Evolutionary conservation across 2,329 filamentous ascomycete genomes (phyloP).

Genomic region (Geosmithia flava): DNA sequence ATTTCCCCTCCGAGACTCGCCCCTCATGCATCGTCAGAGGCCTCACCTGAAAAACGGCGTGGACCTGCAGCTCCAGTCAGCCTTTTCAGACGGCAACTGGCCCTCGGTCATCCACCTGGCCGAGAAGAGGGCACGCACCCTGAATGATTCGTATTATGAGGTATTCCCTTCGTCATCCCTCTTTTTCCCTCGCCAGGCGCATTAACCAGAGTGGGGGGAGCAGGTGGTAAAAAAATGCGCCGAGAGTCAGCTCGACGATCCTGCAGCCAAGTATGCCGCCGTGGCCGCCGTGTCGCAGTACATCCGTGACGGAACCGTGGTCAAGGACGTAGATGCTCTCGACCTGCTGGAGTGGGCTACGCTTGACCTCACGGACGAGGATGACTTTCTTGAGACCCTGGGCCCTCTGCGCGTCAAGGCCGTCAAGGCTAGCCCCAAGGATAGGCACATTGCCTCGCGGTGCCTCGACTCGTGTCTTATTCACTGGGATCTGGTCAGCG

Average conservation of each 20-base stretch:
- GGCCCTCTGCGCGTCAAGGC: conserved; percentile 36
- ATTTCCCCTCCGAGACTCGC: neutral
- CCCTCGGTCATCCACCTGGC: conserved; percentile 35
- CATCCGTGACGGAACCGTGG: conserved; percentile 29
- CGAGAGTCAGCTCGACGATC: conserved; percentile 38
- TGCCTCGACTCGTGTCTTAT: conserved; percentile 41
- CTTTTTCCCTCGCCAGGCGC: too few relatives aligned
- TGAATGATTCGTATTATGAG: conserved; percentile 44
- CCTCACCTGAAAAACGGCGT: conserved; percentile 34
- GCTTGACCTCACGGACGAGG: conserved; percentile 20
- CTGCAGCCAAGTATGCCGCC: conserved; percentile 29
- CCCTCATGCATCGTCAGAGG: conserved; percentile 18
- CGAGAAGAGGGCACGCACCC: conserved; percentile 33
- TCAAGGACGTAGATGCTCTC: conserved; percentile 36
- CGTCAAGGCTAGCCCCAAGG: conserved; percentile 39
- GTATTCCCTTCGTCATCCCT: conserved; percentile 13
- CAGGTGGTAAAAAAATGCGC: conserved; percentile 36
- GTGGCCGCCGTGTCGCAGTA: conserved; percentile 30
- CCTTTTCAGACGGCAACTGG: conserved; percentile 44
- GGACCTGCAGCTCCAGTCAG: conserved; percentile 41
- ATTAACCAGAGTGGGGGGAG: neutral
- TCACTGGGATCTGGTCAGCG: conserved; percentile 42
- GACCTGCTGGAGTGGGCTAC: conserved; percentile 44
- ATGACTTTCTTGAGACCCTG: conserved; percentile 32
- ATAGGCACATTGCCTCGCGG: conserved; percentile 23